These are phyloP conservation scores for Luffa acutangula DNA, from an alignment of 306 rosid species.

Conservation along the genomic window DNA sequence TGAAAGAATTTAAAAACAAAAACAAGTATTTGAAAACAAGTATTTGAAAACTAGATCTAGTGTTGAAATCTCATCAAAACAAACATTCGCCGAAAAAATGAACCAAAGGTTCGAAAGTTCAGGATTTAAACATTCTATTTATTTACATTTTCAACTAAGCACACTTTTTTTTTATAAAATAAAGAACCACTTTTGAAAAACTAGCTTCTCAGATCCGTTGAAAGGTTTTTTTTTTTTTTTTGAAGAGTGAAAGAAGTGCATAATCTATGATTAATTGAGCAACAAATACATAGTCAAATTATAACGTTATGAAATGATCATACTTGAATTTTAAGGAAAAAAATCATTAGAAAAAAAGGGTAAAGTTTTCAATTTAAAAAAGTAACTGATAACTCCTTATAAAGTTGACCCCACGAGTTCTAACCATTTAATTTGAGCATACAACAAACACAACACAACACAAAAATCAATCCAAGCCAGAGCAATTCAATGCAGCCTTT, in stretches of 20 bases:
- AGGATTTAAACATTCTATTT: too few relatives aligned
- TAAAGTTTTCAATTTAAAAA: not conserved
- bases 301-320: not conserved
- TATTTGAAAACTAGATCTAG: too few relatives aligned
- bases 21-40: too few relatives aligned
- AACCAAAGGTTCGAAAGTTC: not conserved
- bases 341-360: not conserved
- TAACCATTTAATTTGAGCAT: not conserved
- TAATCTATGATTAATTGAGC: not conserved
- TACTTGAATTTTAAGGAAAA: not conserved
- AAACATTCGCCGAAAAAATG: not conserved
- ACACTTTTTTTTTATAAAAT: not conserved
- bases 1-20: too few relatives aligned
- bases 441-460: not conserved
- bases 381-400: not conserved
- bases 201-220: not conserved
- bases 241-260: not conserved
- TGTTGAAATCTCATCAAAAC: not conserved
- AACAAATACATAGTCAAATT: not conserved
- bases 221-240: too few relatives aligned
- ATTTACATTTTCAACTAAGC: not conserved
- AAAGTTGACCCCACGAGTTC: not conserved
- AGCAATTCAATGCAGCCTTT: conserved; percentile 29
- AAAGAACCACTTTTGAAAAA: not conserved
- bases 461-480: conserved; percentile 14